phyloP scores from a whole-genome alignment of 208 protist species.

The Leishmania tropica region DNA sequence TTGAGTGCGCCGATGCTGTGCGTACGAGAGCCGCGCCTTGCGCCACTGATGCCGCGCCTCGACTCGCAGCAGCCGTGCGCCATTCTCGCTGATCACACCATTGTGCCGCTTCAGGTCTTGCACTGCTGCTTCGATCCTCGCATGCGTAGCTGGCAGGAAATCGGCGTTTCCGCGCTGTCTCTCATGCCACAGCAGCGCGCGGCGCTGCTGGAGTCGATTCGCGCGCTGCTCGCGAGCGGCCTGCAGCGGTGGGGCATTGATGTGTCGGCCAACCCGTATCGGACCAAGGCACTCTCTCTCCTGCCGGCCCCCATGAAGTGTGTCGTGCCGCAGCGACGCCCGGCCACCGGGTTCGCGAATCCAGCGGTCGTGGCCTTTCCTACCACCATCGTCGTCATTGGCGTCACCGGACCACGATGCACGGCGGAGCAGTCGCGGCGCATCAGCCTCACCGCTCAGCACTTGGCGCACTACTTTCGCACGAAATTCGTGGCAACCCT shows the following conservation, averaged over 20 bases:
- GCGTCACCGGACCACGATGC: slow-evolving; percentile 44
- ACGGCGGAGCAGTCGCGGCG: slow-evolving; percentile 51
- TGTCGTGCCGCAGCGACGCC: background rate
- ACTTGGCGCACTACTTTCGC: slow-evolving; percentile 59
- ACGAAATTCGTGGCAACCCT: slow-evolving; percentile 46
- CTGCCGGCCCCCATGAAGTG: slow-evolving; percentile 65
- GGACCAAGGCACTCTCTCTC: slow-evolving; percentile 56
- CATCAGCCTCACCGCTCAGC: slow-evolving; percentile 50
- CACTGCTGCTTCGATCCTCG: slow-evolving; percentile 89
- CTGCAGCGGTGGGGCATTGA: slow-evolving; percentile 73
- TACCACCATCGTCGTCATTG: slow-evolving; percentile 64
- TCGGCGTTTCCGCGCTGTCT: slow-evolving; percentile 59
- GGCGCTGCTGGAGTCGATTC: slow-evolving; percentile 53
- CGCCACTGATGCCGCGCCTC: slow-evolving; percentile 41
- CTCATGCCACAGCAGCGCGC: slow-evolving; percentile 71
- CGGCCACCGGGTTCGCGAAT: background rate
- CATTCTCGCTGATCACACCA: slow-evolving; percentile 55
- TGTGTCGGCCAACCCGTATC: slow-evolving; percentile 41
- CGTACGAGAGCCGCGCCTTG: slow-evolving; percentile 45
- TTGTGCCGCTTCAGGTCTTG: slow-evolving; percentile 81
- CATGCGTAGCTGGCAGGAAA: slow-evolving; percentile 75
- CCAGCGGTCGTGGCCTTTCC: slow-evolving; percentile 37
- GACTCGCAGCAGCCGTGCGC: slow-evolving; percentile 81
- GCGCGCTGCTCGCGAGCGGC: slow-evolving; percentile 32
- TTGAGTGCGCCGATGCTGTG: slow-evolving; percentile 2